Base-by-base conservation (phyloP, 768 basidiomycete genomes). In the Coprinopsis cinerea region DNA sequence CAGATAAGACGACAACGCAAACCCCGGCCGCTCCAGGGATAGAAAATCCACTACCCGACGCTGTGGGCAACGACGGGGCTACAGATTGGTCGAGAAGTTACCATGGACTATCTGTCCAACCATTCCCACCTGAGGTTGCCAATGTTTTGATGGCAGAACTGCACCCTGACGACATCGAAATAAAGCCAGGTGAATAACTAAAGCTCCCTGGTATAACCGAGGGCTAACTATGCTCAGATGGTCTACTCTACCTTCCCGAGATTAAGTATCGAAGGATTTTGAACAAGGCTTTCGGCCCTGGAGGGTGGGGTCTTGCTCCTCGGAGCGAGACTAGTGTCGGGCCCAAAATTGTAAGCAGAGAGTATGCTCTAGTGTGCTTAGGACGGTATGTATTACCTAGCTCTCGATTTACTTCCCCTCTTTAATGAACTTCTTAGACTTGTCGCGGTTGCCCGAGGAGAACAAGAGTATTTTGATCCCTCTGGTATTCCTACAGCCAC, bases 251-350 rank as follows among this genome's bases (percentile, higher is more conserved):
- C 67, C 81, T 98, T 5, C 95, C 95, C 17, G 95, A 97, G 67
- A 98, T 97, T 60, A 95, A 96, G 63, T 98, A 97, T 61, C 79
- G 95, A 15, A 80, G 95, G 20, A 82, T 91, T 27, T 68, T 97
- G 41, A 97, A 97, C 71, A 83, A 77, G 57, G 92, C 95, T 0
- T 97, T 98, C 59, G 93, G 95, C 10, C 95, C 95, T 17, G 95
- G 95, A 5, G 93, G 85, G 4, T 97, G 95, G 95, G 95, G 95
- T 10, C 78, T 97, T 39, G 95, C 94, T 11, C 95, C 95, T 1
- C 78, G 95, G 13, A 84, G 88, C 39, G 91, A 95, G 67, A 93
- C 91, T 4, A 88, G 92, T 57, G 89, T 97, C 7, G 81, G 87
- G 0, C 85, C 88, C 1, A 88, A 81, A 63, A 75, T 94, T 44